Evolutionary conservation across 176 grass and related monocot genomes (phyloP).

Genomic region (Urochloa ruziziensis): DNA sequence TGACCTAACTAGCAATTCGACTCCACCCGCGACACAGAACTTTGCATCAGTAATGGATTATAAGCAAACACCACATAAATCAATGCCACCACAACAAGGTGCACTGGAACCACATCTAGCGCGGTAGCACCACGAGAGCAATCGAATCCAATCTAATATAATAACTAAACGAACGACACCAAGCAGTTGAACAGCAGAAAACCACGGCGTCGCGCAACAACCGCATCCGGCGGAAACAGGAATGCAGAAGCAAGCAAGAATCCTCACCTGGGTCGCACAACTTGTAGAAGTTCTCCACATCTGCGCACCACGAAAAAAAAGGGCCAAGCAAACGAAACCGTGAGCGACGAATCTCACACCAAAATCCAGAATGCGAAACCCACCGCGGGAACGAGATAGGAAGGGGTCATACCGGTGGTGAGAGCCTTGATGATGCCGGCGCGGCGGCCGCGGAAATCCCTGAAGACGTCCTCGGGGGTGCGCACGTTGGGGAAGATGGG

Average conservation of each 20-base stretch:
- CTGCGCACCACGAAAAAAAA: conserved; percentile 46
- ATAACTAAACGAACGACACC: not conserved
- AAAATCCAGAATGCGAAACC: not conserved
- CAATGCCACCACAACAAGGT: not conserved
- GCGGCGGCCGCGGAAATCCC: conserved; percentile 49
- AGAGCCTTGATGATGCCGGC: conserved; percentile 67
- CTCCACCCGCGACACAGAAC: not conserved
- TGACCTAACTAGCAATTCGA: not conserved
- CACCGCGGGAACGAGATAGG: not conserved
- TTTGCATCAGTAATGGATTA: not conserved
- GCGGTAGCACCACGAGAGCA: not conserved
- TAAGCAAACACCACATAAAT: not conserved
- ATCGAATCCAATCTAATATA: not conserved
- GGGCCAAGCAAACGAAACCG: conserved; percentile 20
- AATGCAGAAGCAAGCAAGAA: not conserved
- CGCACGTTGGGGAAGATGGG: conserved; percentile 13
- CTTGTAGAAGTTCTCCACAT: conserved; percentile 63
- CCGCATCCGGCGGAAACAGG: not conserved
- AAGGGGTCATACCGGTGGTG: conserved; percentile 43
- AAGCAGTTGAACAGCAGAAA: not conserved
- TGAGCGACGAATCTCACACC: conserved; percentile 11
- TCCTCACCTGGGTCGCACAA: conserved; percentile 65
- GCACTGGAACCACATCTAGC: not conserved
- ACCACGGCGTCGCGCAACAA: not conserved
- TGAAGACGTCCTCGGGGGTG: conserved; percentile 57